A percentile compares a stretch with the other conserved stretches of the same genome.
These are phyloP conservation scores for Lactarius sanguifluus DNA, from an alignment of 768 basidiomycete genomes.

Conservation along the genomic window DNA sequence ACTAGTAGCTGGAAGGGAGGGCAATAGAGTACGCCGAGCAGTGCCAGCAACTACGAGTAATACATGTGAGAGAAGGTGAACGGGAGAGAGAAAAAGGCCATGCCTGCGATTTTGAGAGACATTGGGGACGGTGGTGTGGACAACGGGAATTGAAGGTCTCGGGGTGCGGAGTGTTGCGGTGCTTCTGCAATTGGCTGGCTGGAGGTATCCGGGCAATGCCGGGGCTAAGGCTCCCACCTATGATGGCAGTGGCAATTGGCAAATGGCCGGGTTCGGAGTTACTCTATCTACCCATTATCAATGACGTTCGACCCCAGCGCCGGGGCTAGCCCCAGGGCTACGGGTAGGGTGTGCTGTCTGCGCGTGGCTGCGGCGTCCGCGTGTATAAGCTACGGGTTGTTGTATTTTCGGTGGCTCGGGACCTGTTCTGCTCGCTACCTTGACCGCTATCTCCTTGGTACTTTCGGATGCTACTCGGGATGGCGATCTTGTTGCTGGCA, in stretches of 20 bases:
- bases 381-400: not conserved
- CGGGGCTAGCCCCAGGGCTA: slow-evolving; percentile 12
- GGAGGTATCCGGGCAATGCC: not conserved
- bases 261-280: not conserved
- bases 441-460: not conserved
- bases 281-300: slow-evolving; percentile 20
- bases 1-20: slow-evolving; percentile 9
- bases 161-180: not conserved
- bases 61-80: not conserved
- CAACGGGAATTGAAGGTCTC: slow-evolving; percentile 24
- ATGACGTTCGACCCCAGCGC: slow-evolving; percentile 16
- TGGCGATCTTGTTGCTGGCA: not conserved
- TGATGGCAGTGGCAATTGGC: not conserved
- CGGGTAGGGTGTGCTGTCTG: slow-evolving; percentile 17
- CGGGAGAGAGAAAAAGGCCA: not conserved
- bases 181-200: not conserved
- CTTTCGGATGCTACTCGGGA: slow-evolving; percentile 5
- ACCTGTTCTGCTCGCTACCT: slow-evolving; percentile 13
- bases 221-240: not conserved
- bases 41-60: slow-evolving; percentile 20
- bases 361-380: not conserved
- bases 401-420: slow-evolving; percentile 18
- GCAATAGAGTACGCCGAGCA: slow-evolving; percentile 17
- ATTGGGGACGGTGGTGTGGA: not conserved
- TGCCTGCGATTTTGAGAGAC: slow-evolving; percentile 22